Base-by-base conservation (phyloP, 2,329 filamentous ascomycete species). In the Exophiala bonariae region DNA sequence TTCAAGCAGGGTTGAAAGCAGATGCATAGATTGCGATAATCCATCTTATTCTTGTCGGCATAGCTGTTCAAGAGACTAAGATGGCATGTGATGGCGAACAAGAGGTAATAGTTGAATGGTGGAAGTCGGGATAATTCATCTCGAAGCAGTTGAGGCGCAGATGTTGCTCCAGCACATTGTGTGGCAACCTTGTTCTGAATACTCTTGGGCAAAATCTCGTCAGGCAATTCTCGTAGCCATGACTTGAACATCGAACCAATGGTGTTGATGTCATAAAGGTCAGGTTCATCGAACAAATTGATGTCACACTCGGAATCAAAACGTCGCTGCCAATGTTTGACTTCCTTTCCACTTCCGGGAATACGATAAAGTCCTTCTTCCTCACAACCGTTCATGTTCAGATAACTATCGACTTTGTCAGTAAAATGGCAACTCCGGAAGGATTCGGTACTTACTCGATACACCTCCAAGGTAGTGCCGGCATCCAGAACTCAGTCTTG, bases 401-500 rank as follows among this genome's bases (percentile, higher is more conserved):
- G 75, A 65, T 95, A 96, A 70, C 79, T 81, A 55, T 30, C 42
- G 9, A 17, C 26, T 30, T 19, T 2, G 36, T 51, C 34, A 52
- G 59, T 36, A 30, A 14, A 23, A 26, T 35, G 30, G 7, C 54
- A 18, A 43, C n/a, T 18, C 36, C 14, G 18, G 18, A 14, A 26
- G 31, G 18, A 10, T n/a, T 26, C 4, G n/a, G 4, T 30, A 72
- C 78, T 63, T 70, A 83, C 76, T 97, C 92, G 56, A 97, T 96
- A 49, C 90, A 95, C 54, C 92, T 80, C 87, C 92, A 96, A 1
- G 92, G 91, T 49, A 97, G 85, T 5, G 90, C 88, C 10, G 92
- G 92, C 91, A 97, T 96, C 92, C 92, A 97, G 63, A 95, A 97
- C 63, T 96, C 92, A 0, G 92, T 97, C 75, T 96, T 96, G 63